Percentiles rank a stretch among this genome's conserved stretches.
Conservation (phyloP, 331 rosid genomes). For the Acacia concinna region DNA sequence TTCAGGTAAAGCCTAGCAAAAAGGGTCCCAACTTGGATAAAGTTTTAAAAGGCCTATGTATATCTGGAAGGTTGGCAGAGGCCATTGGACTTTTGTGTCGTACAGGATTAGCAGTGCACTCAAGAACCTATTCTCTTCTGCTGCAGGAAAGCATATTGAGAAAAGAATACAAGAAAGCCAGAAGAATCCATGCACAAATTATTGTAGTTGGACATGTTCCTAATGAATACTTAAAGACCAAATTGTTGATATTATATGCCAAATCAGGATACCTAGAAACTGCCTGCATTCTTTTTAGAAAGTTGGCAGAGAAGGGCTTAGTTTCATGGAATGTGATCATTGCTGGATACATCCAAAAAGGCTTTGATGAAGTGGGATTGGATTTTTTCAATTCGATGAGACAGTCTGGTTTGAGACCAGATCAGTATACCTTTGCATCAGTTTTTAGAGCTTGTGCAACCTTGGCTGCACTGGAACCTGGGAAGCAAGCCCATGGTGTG, state of each 20-base stretch:
- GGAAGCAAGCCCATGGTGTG: slow-evolving; percentile 71
- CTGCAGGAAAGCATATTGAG: slow-evolving; percentile 76
- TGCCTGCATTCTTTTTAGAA: slow-evolving; percentile 46
- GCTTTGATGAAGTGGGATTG: slow-evolving; percentile 62
- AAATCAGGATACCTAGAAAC: slow-evolving; percentile 63
- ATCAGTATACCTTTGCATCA: slow-evolving; percentile 76
- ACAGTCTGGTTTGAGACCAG: slow-evolving; percentile 60
- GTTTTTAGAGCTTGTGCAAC: slow-evolving; percentile 68
- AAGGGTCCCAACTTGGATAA: slow-evolving; percentile 43
- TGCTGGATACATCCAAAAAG: slow-evolving; percentile 68
- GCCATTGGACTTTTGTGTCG: slow-evolving; percentile 63
- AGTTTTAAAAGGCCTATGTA: slow-evolving; percentile 49
- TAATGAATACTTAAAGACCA: slow-evolving; percentile 58
- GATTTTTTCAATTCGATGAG: slow-evolving; percentile 60
- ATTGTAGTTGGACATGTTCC: slow-evolving; percentile 61
- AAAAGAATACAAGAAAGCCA: slow-evolving; percentile 60
- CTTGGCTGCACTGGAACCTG: slow-evolving; percentile 67
- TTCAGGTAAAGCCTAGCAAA: slow-evolving; percentile 60
- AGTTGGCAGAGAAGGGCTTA: slow-evolving; percentile 44
- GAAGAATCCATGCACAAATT: slow-evolving; percentile 70
- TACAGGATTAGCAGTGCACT: slow-evolving; percentile 36
- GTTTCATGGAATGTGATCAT: slow-evolving; percentile 81
- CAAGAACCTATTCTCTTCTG: slow-evolving; percentile 59
- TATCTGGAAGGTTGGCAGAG: slow-evolving; percentile 60
- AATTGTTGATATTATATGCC: slow-evolving; percentile 65